phyloP scores from a whole-genome alignment of 2,329 filamentous ascomycete species.

The Verticillium isaacii region DNA sequence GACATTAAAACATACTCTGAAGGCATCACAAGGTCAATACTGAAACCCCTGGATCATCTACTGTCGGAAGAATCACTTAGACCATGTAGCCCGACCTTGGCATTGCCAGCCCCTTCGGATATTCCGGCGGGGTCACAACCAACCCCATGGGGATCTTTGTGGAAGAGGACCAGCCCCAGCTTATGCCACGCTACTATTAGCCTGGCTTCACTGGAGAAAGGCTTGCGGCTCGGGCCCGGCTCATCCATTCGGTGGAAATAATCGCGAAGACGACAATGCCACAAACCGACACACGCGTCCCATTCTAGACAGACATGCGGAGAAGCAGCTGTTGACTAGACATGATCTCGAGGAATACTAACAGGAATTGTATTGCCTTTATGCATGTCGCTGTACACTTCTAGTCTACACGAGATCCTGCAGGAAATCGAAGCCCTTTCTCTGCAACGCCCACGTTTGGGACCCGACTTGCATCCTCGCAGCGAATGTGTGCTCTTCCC shows the following conservation, averaged over 20 bases:
- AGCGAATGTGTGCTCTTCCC: conserved; percentile 37
- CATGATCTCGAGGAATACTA: no score
- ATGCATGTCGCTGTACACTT: neutral
- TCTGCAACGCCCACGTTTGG: conserved; percentile 26
- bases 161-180: neutral
- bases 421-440: conserved; percentile 35
- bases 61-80: neutral
- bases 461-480: conserved; percentile 33
- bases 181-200: neutral
- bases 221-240: neutral
- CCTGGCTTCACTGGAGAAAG: neutral
- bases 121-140: neutral
- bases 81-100: neutral
- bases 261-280: neutral
- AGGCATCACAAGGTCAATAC: neutral
- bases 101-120: neutral
- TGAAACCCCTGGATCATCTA: neutral
- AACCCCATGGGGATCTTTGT: neutral
- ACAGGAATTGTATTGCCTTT: no score
- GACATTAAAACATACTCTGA: no score
- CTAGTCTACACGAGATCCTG: conserved; percentile 16
- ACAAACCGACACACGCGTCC: neutral
- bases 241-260: neutral
- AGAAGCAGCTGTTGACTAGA: no score
- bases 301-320: no score